Evolutionary conservation across 1,139 yeast genomes (phyloP).

Genomic region (Hyphopichia burtonii): DNA sequence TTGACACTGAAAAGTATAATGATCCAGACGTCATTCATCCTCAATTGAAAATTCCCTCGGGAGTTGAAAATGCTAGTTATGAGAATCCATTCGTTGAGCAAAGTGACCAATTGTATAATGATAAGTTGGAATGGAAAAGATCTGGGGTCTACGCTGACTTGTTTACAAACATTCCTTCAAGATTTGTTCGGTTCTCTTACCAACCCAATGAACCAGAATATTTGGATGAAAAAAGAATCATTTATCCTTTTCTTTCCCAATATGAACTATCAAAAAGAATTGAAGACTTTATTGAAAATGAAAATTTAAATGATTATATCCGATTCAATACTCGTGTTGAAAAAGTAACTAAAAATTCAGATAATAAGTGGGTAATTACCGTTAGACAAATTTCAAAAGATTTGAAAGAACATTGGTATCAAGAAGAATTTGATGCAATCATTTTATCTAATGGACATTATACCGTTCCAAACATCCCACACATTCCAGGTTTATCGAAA

Average conservation of each 20-base stretch:
- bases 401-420: constrained; percentile 35
- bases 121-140: constrained; percentile 38
- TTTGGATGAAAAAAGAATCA: constrained; percentile 19
- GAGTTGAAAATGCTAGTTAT: constrained; percentile 12
- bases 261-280: constrained; percentile 34
- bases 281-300: constrained; percentile 24
- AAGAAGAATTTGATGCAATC: constrained; percentile 45
- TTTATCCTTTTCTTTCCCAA: constrained; percentile 43
- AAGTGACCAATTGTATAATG: constrained; percentile 12
- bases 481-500: constrained; percentile 49
- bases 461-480: constrained; percentile 49
- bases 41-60: constrained; percentile 14
- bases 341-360: constrained; percentile 27
- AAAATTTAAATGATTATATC: constrained; percentile 30
- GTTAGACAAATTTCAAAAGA: constrained; percentile 23
- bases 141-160: constrained; percentile 44
- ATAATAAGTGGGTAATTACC: constrained; percentile 44
- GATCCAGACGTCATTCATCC: constrained; percentile 28
- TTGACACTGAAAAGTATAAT: constrained; percentile 26
- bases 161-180: constrained; percentile 47
- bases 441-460: constrained; percentile 57
- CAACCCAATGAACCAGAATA: constrained; percentile 28
- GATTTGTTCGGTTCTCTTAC: constrained; percentile 44
- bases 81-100: constrained; percentile 16
- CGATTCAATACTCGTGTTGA: constrained; percentile 42